A percentile compares a stretch with the other conserved stretches of the same genome.
Evolutionary conservation across 2,329 filamentous ascomycete genomes (phyloP).

Genomic region (Botrytis porri): DNA sequence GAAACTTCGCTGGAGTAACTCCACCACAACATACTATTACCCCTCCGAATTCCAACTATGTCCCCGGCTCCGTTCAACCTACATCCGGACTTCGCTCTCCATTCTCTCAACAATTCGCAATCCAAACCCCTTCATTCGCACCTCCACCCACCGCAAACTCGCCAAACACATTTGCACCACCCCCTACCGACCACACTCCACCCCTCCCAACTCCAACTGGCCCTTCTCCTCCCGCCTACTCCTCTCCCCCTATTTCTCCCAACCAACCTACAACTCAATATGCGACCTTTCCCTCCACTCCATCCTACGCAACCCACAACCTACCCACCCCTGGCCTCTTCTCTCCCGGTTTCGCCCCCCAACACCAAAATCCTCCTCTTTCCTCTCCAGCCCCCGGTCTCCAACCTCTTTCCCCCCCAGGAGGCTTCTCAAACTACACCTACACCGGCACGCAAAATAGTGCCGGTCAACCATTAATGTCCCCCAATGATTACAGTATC

Average conservation of each 20-base stretch:
- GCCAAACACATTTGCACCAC: conserved; percentile 31
- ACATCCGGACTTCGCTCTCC: conserved; percentile 27
- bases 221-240: conserved; percentile 23
- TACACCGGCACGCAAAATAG: conserved; percentile 39
- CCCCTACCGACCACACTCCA: conserved; percentile 25
- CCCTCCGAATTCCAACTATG: conserved; percentile 31
- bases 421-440: conserved; percentile 56
- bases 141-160: conserved; percentile 31
- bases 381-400: conserved; percentile 14
- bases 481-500: conserved; percentile 50
- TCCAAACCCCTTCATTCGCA: conserved; percentile 23
- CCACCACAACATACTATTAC: conserved; percentile 15
- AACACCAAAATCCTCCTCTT: conserved; percentile 16
- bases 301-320: conserved; percentile 42
- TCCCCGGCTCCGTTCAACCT: conserved; percentile 40
- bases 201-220: conserved; percentile 13
- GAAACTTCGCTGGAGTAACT: conserved; percentile 1
- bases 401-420: conserved; percentile 43
- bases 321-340: conserved; percentile 37
- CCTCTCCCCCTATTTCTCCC: conserved; percentile 18
- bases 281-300: conserved; percentile 46
- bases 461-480: conserved; percentile 36
- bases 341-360: conserved; percentile 24
- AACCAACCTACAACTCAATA: conserved; percentile 42
- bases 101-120: conserved; percentile 21